Base-by-base conservation (phyloP, 1,284 basidiomycete species). In the Trametes polyzona region DNA sequence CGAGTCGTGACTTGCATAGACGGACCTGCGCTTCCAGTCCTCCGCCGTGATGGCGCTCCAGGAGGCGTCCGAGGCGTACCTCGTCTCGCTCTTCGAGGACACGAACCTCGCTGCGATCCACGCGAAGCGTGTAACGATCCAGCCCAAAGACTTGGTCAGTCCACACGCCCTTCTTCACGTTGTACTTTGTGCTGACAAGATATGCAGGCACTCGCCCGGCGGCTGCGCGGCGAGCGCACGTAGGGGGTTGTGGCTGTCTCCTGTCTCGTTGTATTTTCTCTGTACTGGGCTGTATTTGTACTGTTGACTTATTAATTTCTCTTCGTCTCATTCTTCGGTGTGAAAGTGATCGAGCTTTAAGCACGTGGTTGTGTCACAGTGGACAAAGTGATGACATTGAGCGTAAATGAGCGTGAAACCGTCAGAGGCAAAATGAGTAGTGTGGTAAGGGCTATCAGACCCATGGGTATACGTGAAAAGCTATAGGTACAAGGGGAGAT, bases 41-140 rank as follows among this genome's bases (percentile, higher is more conserved):
- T 89, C 83, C 55, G 90, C 84, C 66, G 87, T 92, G 54, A 78
- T 82, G 77, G 88, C 88, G 5, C 78, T 92, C 59, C 90, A 91
- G 74, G 88, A 92, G 74, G 88, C 90, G 1, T 82, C 86, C 30
- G 89, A 92, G 76, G 80, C 81, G 2, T 92, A 92, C 78, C 87
- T 91, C 64, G 90, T 93, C 69, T 89, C 87, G 24, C 77, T 93
- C 65, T 92, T 92, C 67, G 83, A 87, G 61, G 83, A 86, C 61
- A 84, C 86, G 68, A 88, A 89, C 71, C 78, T 89, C 65, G 84
- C 84, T 49, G 87, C 87, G 47, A 88, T 90, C 70, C 87, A 90
- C 72, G 86, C 87, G 24, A 90, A 89, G 79, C 85, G 83, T 69
- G 83, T 87, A 33, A 84, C 83, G n/a, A 84, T 84, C 70, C 87